Evolutionary conservation across 1,284 basidiomycete species (phyloP), one percentile per base, ranked within the genome.

Genomic region (Cryptococcus deneoformans): DNA sequence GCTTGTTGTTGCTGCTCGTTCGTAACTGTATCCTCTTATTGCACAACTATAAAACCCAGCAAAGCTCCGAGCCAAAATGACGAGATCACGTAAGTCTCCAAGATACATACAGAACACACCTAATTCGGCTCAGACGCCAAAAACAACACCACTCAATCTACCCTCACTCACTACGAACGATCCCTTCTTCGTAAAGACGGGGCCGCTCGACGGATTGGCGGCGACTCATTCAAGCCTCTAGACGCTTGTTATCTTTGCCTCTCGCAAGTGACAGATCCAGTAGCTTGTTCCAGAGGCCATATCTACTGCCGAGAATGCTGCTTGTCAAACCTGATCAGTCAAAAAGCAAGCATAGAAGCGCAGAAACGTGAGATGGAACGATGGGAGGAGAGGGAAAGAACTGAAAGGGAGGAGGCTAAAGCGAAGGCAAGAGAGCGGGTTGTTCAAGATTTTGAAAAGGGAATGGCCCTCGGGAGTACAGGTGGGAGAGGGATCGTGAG

Each of bases 191-290:
- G 71, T 14, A 68, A 70, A 48, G 65, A 68, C 38, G 62, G 58
- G 37, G 66, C 62, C 8, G 65, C 75, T 6, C 87, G 91, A 85
- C 86, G 91, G 50, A 78, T 95, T 72, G 91, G 91, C 44, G 86
- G 88, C 71, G 92, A 95, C 75, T 90, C 88, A 5, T 91, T 95
- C 88, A 85, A 90, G 45, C 83, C 83, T 38, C 90, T 92, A 72
- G 90, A 94, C 74, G 85, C 88, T 8, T 96, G 92, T 71, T 83
- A 88, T 39, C 83, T 94, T 14, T 95, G 92, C 71, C 79, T 95
- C 36, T 86, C 89, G 57, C 82, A 82, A 51, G 90, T 89, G 4
- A 78, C 87, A 48, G 87, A 90, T 53, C 90, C 92, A 0, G 81
- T 92, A 36, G 84, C 87, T 9, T 97, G 93, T 70, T 78, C 84